Base-by-base conservation (phyloP, 108 stramenopile species). In the Fragilariopsis cylindrus region DNA sequence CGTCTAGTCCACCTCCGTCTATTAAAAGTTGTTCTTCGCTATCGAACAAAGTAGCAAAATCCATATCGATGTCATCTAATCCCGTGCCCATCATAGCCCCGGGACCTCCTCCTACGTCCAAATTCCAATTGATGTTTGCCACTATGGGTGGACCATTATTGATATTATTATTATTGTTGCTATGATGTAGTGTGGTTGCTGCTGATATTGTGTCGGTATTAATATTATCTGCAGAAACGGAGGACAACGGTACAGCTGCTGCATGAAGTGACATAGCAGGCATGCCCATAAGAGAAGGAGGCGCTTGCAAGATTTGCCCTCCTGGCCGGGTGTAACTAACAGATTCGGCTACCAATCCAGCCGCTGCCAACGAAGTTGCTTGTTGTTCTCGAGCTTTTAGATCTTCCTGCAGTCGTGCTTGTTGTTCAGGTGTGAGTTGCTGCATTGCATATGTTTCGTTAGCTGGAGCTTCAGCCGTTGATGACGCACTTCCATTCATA, bases 31-130 rank as follows among this genome's bases (percentile, higher is more conserved):
- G 30, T 30, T 30, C 30, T 47, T 72, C 80, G 3, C 84, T 85
- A 74, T 92, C 90, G 78, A 96, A 96, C 60, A 96, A 70, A 41
- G 89, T 88, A 40, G 95, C 92, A 82, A 96, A 96, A 77, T 96
- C 95, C 86, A 93, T 82, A 47, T 94, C 93, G 47, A 79, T 66
- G 43, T 79, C 78, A 40, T 77, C 76, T 3, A 77, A 11, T 4
- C 48, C 47, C n/a, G 50, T 40, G 7, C 44, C 53, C 40, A 68
- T 69, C 15, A 40, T 53, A 12, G 57, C 57, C 12, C 55, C 66
- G 52, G 60, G 58, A 45, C 19, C 40, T 16, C 48, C 62, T 9
- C 46, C 62, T 8, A 46, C 67, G 15, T 52, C 71, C 53, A 81
- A 71, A 60, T 76, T 84, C 83, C 84, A 84, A 21, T 70, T 74